These are phyloP conservation scores for Byssochlamys sp. DNA, from an alignment of 2,329 filamentous ascomycete species.

Conservation along the genomic window DNA sequence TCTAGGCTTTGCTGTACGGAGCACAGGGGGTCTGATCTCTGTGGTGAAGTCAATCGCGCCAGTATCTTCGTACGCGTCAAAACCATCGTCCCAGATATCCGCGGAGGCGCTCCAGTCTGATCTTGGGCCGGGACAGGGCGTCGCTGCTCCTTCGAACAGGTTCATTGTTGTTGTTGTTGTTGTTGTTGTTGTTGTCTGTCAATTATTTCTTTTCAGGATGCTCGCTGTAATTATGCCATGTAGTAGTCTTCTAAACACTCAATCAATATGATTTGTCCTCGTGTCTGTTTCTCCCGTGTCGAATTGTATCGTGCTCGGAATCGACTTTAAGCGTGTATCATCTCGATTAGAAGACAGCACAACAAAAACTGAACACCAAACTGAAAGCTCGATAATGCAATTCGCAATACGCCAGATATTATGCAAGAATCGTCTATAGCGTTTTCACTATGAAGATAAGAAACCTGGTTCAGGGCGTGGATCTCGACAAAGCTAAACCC, in stretches of 20 bases:
- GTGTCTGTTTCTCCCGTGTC: too few species aligned
- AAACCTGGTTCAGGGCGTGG: not conserved
- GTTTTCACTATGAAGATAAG: not conserved
- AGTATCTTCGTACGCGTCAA: conserved; percentile 24
- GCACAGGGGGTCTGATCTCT: conserved; percentile 23
- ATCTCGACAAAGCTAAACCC: not conserved
- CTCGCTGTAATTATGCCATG: not conserved
- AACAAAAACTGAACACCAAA: not conserved
- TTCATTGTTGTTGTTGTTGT: conserved; percentile 18
- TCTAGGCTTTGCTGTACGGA: conserved; percentile 20
- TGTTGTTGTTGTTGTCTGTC: conserved; percentile 6
- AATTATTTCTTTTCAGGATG: not conserved
- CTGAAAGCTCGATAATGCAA: not conserved
- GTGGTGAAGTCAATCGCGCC: conserved; percentile 33
- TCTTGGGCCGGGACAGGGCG: conserved; percentile 24
- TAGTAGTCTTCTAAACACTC: not conserved
- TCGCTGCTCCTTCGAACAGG: conserved; percentile 17
- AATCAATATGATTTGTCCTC: too few species aligned
- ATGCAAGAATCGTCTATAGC: not conserved
- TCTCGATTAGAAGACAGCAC: not conserved
- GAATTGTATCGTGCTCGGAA: too few species aligned
- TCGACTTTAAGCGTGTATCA: not conserved
- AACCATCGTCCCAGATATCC: conserved; percentile 17
- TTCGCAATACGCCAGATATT: not conserved
- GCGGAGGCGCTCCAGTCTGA: conserved; percentile 11